Evolutionary conservation across 192 early-diverging fungal genomes (phyloP).

Genomic region (Chytriomyces sp.): DNA sequence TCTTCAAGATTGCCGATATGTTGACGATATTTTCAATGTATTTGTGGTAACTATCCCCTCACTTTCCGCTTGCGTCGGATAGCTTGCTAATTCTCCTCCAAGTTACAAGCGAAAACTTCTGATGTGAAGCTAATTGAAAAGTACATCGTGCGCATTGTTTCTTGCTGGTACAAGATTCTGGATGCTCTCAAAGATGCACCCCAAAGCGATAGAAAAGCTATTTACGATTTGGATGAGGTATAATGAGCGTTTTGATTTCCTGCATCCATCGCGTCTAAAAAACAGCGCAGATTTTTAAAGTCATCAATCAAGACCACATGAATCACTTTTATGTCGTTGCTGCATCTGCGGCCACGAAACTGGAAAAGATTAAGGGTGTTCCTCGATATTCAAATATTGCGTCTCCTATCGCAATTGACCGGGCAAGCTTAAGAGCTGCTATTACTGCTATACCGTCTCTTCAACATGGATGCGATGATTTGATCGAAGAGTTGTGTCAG

Average conservation of each 20-base stretch:
- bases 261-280: too few species aligned
- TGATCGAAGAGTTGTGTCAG: neutral
- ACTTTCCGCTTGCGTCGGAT: neutral
- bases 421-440: neutral
- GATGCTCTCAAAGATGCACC: neutral
- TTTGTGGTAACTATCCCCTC: neutral
- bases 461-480: neutral
- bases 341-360: constrained; percentile 1
- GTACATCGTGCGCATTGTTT: constrained; percentile 1
- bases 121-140: constrained; percentile 1
- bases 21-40: constrained; percentile 8
- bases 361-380: neutral
- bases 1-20: constrained; percentile 1
- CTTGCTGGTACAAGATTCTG: constrained; percentile 1
- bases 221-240: neutral
- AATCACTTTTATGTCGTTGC: neutral
- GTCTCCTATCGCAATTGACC: neutral
- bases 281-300: neutral
- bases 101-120: neutral
- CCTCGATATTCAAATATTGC: neutral
- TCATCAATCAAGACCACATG: neutral
- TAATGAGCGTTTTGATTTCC: too few species aligned
- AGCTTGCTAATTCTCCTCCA: too few species aligned
- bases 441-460: neutral
- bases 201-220: neutral